Conservation (phyloP, 768 basidiomycete genomes). For the Termitomyces heimii region DNA sequence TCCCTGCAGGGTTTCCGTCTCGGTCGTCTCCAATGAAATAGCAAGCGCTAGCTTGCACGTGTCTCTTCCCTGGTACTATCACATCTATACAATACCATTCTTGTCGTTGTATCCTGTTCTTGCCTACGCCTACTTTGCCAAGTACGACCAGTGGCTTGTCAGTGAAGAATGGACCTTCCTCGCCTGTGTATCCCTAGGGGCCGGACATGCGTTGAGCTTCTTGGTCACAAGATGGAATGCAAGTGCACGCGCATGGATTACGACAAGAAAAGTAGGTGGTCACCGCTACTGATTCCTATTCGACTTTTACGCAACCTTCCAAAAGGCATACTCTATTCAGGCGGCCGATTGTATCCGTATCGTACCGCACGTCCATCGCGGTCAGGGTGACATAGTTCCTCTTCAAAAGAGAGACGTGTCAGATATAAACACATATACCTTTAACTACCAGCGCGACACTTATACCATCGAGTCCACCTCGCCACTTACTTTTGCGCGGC, state of each 20-base stretch:
- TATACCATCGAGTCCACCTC: conserved; percentile 62
- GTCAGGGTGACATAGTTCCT: conserved; percentile 84
- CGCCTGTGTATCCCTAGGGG: conserved; percentile 78
- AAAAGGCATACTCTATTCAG: conserved; percentile 56
- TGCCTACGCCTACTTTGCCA: conserved; percentile 88
- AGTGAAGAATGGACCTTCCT: conserved; percentile 99
- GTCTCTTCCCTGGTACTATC: conserved; percentile 60
- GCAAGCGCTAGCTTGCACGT: conserved; percentile 60
- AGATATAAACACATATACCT: conserved; percentile 66
- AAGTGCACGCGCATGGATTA: conserved; percentile 71
- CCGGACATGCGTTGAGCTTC: conserved; percentile 88
- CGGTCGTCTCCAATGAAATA: conserved; percentile 63
- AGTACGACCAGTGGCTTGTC: conserved; percentile 85
- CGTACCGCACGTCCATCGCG: conserved; percentile 74
- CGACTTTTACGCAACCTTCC: not conserved
- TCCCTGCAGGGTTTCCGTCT: conserved; percentile 36
- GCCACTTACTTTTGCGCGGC: conserved; percentile 63
- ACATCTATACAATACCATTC: conserved; percentile 74
- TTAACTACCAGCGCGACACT: conserved; percentile 93
- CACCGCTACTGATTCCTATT: not conserved
- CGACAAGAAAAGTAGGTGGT: conserved; percentile 58
- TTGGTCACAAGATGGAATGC: conserved; percentile 88
- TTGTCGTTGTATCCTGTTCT: conserved; percentile 77
- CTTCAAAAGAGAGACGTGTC: conserved; percentile 55
- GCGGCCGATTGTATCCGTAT: conserved; percentile 81